These are phyloP conservation scores for Podospora comata DNA, from an alignment of 495 filamentous ascomycete species.

Conservation along the genomic window DNA sequence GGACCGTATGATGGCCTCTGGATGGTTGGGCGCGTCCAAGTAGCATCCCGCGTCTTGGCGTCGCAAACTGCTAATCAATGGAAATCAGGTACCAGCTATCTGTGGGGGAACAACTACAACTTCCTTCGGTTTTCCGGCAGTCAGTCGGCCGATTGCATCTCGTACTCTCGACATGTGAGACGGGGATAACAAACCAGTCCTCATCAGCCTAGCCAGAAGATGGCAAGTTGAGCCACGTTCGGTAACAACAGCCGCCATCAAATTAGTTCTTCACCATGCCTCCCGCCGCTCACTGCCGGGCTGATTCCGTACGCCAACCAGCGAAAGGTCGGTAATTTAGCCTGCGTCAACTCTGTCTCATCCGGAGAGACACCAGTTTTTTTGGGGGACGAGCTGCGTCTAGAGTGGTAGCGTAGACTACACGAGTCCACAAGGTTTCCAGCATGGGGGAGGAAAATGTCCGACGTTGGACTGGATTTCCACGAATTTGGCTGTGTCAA, in stretches of 20 bases:
- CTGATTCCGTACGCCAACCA: neutral
- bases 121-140: neutral
- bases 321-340: slow-evolving; percentile 14
- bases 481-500: neutral
- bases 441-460: neutral
- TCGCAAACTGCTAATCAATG: neutral
- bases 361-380: slow-evolving; percentile 4
- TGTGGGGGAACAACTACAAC: neutral
- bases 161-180: neutral
- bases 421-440: neutral
- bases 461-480: neutral
- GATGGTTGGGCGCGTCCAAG: neutral
- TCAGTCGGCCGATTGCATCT: neutral
- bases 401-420: neutral
- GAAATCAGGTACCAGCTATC: slow-evolving; percentile 1
- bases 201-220: neutral
- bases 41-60: slow-evolving; percentile 8
- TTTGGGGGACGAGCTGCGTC: neutral
- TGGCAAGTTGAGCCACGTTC: neutral
- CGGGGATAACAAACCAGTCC: neutral
- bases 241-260: neutral
- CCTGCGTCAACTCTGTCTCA: slow-evolving; percentile 25
- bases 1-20: neutral
- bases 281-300: neutral
- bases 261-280: neutral